These are phyloP conservation scores for Rhododendron mucronatum DNA, from an alignment of 148 eudicot genomes.

Conservation along the genomic window DNA sequence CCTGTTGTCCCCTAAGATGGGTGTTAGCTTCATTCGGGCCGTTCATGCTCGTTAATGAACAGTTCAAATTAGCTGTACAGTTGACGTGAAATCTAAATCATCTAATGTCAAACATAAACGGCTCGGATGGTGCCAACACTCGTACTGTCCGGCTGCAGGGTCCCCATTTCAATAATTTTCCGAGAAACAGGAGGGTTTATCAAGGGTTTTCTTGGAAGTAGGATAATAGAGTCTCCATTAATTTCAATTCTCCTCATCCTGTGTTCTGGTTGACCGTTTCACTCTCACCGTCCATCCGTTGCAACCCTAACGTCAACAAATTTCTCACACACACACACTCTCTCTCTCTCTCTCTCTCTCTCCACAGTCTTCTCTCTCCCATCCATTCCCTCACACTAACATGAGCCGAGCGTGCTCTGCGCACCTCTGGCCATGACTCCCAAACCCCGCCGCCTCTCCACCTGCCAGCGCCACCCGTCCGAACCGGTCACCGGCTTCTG, in stretches of 20 bases:
- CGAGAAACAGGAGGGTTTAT: neutral
- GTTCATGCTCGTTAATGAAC: no score
- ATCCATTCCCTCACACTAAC: neutral
- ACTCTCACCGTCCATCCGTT: neutral
- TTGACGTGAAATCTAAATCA: fast-evolving
- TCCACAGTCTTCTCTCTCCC: neutral
- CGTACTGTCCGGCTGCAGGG: no score
- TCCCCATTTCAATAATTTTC: no score
- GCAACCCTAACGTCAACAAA: neutral
- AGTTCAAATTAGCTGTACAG: no score
- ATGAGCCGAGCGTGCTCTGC: conserved; percentile 7
- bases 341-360: neutral
- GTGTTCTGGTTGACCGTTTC: neutral
- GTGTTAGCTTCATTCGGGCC: no score
- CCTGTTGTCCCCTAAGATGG: no score
- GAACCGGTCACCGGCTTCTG: conserved; percentile 70
- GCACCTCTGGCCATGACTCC: conserved; percentile 26
- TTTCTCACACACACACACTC: neutral
- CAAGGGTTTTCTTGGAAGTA: neutral
- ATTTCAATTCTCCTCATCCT: neutral
- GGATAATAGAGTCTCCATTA: neutral
- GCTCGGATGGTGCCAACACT: no score
- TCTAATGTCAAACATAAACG: fast-evolving
- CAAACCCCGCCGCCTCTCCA: conserved; percentile 51
- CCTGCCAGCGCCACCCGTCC: conserved; percentile 75